Percentiles rank a stretch among this genome's conserved stretches.
These are phyloP conservation scores for Carex parvula DNA, from an alignment of 176 grass and related monocot genomes.

Conservation along the genomic window DNA sequence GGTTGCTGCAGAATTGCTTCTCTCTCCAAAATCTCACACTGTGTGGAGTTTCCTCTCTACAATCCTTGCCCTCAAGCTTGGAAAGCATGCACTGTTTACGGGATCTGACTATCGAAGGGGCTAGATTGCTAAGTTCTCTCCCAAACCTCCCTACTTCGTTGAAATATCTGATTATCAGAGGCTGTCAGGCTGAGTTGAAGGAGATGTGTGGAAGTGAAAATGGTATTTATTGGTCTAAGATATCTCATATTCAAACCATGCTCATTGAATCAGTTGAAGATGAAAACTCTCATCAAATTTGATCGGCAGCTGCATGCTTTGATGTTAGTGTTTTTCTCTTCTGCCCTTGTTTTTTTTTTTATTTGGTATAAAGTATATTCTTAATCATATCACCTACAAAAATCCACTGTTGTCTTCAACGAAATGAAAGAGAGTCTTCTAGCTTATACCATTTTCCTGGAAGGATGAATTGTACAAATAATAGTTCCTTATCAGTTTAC, in stretches of 20 bases:
- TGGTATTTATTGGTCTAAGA: constrained; percentile 5
- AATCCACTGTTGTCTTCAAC: background rate
- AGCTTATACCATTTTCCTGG: background rate
- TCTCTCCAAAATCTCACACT: background rate
- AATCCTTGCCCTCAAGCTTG: constrained; percentile 9
- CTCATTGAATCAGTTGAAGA: background rate
- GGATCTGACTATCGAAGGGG: background rate
- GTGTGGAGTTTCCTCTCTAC: background rate
- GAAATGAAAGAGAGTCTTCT: background rate
- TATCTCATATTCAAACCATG: background rate
- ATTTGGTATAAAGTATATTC: background rate
- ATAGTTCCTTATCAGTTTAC: background rate
- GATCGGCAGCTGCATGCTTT: background rate
- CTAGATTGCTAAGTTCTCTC: background rate
- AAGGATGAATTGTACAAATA: background rate
- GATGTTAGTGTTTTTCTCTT: background rate
- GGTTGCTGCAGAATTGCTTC: constrained; percentile 8
- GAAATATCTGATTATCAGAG: background rate
- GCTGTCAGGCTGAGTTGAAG: constrained; percentile 11
- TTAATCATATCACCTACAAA: background rate
- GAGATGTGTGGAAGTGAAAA: background rate
- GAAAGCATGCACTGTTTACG: constrained; percentile 1
- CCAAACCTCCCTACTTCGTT: constrained; percentile 5
- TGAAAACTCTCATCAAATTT: background rate
- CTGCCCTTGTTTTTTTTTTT: background rate